Base-by-base conservation (phyloP, 208 protist species). In the Vickermania spadyakhi region DNA sequence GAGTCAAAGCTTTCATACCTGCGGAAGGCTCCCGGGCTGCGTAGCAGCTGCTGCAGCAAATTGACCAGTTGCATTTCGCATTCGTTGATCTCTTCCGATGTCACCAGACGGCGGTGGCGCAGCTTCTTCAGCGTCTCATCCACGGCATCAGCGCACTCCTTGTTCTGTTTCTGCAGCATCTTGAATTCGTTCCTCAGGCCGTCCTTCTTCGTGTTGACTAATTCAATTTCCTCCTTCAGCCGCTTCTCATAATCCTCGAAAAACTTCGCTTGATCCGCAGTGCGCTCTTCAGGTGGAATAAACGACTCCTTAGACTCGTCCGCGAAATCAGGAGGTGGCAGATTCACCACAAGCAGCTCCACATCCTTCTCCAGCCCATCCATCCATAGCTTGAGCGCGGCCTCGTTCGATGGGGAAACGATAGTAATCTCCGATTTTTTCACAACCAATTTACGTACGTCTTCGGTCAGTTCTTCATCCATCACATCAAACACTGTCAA, bases 361-460 rank as follows among this genome's bases (percentile, higher is more conserved):
- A 81, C 77, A 22, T 89, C 91, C 68, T 89, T 87, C 56, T 95
- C 88, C 23, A 96, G 84, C 52, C 88, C 86, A 57, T 94, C 86
- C 91, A 96, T 96, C 91, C 87, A 93, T 23, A 85, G 66, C 31
- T 82, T 78, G 28, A 96, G 68, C 0, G 86, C 91, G 14, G 75
- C 78, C 66, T 96, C 85, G 56, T 84, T 77, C 21, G 72, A 62
- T 4, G 80, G 73, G 3, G 77, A 82, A 50, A 69, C 70, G 27
- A 75, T 62, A 4, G 31, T 66, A 2, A 58, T 31, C 22, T 56
- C 56, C 22, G 62, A 41, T 11, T 64, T 64, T 25, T 72, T 64
- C 2, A 62, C 45, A 30, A 82, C 78, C 11, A 88, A 66, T 21
- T 70, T 70, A 14, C 74, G 79, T 36, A 76, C 63, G 58, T 84